These are phyloP conservation scores for Hydrangea macrophylla DNA, from an alignment of 148 eudicot genomes.

Conservation along the genomic window DNA sequence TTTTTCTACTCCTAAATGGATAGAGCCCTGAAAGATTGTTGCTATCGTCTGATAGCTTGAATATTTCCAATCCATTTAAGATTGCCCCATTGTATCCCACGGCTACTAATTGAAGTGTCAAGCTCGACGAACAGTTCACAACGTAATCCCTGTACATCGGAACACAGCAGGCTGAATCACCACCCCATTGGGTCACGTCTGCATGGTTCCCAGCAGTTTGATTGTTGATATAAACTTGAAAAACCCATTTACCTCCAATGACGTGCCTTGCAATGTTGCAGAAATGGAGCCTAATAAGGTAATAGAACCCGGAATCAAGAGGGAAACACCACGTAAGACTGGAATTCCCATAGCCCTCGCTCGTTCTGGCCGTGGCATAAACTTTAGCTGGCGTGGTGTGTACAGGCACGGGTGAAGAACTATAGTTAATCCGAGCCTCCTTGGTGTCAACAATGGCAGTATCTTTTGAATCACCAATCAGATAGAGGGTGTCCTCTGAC, in stretches of 20 bases:
- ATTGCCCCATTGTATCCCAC: not conserved
- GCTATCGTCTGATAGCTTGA: not conserved
- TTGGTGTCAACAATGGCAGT: not conserved
- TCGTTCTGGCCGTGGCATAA: not conserved
- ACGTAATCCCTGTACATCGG: not conserved
- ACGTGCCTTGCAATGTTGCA: not conserved
- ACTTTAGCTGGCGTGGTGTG: not conserved
- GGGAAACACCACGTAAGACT: not conserved
- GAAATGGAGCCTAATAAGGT: not conserved
- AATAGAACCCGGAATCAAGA: not conserved
- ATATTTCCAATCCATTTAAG: not conserved
- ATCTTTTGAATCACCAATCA: not conserved
- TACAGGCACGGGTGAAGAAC: not conserved
- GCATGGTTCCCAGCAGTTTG: not conserved
- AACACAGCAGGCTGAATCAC: not conserved
- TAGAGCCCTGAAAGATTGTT: not conserved
- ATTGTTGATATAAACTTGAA: not conserved
- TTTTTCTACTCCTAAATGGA: not conserved
- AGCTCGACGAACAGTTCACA: not conserved
- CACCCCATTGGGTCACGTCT: not conserved
- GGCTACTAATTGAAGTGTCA: not conserved
- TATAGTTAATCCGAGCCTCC: not conserved
- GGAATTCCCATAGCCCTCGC: not conserved
- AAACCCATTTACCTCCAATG: not conserved
- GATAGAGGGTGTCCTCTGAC: not conserved